phyloP scores from a whole-genome alignment of 73 alveolate genomes.

The Tetrahymena elliotti region DNA sequence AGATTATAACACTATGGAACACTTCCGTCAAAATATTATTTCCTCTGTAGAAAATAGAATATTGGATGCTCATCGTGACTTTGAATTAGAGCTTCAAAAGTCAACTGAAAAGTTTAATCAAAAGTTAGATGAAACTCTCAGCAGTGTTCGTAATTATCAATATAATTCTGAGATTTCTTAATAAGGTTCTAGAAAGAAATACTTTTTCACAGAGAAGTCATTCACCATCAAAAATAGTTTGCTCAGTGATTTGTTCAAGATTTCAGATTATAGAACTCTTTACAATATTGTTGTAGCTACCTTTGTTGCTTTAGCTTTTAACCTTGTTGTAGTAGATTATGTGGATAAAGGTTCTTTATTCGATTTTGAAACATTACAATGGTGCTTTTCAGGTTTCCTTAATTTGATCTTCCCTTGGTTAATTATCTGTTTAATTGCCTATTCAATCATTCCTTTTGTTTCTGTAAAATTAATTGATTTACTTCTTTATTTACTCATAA shows the following conservation, averaged over 20 bases:
- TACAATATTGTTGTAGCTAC: slow-evolving; percentile 47
- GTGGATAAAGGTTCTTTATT: slow-evolving; percentile 31
- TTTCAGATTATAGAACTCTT: slow-evolving; percentile 42
- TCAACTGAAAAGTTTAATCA: background rate
- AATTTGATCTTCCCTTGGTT: slow-evolving; percentile 14
- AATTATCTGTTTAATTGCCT: slow-evolving; percentile 1
- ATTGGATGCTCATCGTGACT: background rate
- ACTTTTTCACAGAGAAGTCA: background rate
- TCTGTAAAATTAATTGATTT: background rate
- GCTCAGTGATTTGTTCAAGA: slow-evolving; percentile 23
- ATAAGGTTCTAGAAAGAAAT: background rate
- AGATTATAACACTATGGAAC: background rate
- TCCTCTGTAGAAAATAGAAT: background rate
- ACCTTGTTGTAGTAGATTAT: slow-evolving; percentile 13
- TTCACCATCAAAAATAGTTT: background rate
- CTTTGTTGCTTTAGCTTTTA: slow-evolving; percentile 20
- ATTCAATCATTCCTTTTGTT: slow-evolving; percentile 7
- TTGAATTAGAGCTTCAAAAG: background rate
- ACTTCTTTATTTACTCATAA: background rate
- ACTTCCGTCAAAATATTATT: background rate
- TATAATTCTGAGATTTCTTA: background rate
- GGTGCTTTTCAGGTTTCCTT: slow-evolving; percentile 20
- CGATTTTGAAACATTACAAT: slow-evolving; percentile 26
- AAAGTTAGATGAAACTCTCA: background rate
- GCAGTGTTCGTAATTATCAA: background rate